Percentiles rank a stretch among this genome's conserved stretches.
phyloP scores from a whole-genome alignment of 768 basidiomycete genomes.

The Mycena pura region DNA sequence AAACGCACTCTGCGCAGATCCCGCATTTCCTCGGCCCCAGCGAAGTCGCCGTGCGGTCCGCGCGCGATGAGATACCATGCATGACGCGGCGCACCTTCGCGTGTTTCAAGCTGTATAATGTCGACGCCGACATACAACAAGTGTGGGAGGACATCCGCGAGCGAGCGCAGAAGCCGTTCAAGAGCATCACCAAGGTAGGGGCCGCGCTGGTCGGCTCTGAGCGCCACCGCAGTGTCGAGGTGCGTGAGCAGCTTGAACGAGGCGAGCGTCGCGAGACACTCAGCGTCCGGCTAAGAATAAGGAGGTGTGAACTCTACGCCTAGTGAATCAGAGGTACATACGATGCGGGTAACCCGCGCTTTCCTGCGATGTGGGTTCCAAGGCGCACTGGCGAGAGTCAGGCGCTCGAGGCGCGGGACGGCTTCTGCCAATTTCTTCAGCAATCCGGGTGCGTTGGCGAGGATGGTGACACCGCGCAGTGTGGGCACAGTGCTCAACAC shows the following conservation, averaged over 20 bases:
- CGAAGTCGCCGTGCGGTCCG: not conserved
- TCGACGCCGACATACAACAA: not conserved
- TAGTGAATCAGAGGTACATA: not conserved
- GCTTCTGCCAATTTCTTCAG: not conserved
- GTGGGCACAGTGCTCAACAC: not conserved
- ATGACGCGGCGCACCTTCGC: no score
- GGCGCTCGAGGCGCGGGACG: not conserved
- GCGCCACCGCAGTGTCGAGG: not conserved
- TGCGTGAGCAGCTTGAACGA: not conserved
- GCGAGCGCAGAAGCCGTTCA: not conserved
- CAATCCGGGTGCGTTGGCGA: not conserved
- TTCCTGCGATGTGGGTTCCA: not conserved
- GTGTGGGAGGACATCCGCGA: not conserved
- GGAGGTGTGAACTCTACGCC: not conserved
- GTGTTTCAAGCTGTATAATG: not conserved
- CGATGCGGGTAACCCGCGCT: not conserved
- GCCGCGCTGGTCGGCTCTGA: not conserved
- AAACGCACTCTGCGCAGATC: not conserved
- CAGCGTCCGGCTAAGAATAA: not conserved
- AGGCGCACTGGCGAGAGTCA: not conserved
- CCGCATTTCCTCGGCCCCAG: not conserved
- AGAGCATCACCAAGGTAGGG: not conserved
- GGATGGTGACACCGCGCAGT: not conserved
- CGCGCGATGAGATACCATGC: not conserved
- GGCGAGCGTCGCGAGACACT: not conserved